Evolutionary conservation across 106 monocot genomes (phyloP).

Genomic region (Dioscorea alata): DNA sequence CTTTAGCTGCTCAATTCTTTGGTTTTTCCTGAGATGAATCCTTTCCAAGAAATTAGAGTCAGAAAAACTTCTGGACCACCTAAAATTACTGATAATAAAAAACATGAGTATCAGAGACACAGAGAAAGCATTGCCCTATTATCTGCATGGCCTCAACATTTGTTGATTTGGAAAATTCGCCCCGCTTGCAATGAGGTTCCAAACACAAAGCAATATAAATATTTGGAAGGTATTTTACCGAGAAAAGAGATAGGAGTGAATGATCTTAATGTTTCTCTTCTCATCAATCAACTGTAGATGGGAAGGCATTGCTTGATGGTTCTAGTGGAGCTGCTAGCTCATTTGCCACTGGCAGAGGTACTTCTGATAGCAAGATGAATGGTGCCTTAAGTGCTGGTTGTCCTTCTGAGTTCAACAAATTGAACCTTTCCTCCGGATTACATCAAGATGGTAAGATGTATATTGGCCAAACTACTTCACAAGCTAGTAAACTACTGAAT

Average conservation of each 20-base stretch:
- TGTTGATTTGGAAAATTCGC: slow-evolving; percentile 81
- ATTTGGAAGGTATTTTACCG: slow-evolving; percentile 43
- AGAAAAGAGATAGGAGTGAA: slow-evolving; percentile 44
- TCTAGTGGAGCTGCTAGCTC: too few relatives aligned
- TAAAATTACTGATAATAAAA: slow-evolving; percentile 34
- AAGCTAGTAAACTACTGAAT: slow-evolving; percentile 1
- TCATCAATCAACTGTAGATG: slow-evolving; percentile 23
- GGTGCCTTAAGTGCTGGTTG: too few relatives aligned
- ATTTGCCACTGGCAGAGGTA: too few relatives aligned
- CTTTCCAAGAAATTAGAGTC: slow-evolving; percentile 45
- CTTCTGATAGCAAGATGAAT: too few relatives aligned
- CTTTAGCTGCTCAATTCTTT: background rate
- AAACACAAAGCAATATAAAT: slow-evolving; percentile 43
- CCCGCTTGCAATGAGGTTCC: slow-evolving; percentile 67
- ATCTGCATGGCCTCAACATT: slow-evolving; percentile 63
- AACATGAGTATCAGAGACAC: slow-evolving; percentile 47
- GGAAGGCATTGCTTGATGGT: slow-evolving; percentile 16
- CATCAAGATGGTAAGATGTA: slow-evolving; percentile 8
- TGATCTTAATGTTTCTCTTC: slow-evolving; percentile 41
- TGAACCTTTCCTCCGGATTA: background rate
- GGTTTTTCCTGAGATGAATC: slow-evolving; percentile 91
- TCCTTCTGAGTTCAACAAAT: too few relatives aligned
- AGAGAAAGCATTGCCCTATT: slow-evolving; percentile 58
- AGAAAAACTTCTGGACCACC: slow-evolving; percentile 31
- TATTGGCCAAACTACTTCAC: slow-evolving; percentile 12